phyloP scores from a whole-genome alignment of 1,284 basidiomycete species.

The Ganoderma resinaceum region DNA sequence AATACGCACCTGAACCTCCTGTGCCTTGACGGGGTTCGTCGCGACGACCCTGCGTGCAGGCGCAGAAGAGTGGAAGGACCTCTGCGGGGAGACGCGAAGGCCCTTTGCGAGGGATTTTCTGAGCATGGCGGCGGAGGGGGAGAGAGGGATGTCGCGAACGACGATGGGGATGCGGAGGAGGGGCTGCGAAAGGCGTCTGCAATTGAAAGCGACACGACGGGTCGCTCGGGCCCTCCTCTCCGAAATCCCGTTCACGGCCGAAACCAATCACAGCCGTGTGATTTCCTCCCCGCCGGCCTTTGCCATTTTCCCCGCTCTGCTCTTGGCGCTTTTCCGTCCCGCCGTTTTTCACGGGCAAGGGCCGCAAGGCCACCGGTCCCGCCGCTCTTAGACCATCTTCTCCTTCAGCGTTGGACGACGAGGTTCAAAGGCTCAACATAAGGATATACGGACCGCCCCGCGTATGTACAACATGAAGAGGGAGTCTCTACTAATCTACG shows the following conservation, averaged over 20 bases:
- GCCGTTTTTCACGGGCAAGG: slow-evolving; percentile 12
- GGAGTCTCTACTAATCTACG: slow-evolving; percentile 30
- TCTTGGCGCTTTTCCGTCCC: slow-evolving; percentile 14
- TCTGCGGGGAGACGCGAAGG: slow-evolving; percentile 50
- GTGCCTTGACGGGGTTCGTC: slow-evolving; percentile 81
- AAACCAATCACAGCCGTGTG: slow-evolving; percentile 35
- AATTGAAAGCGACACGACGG: slow-evolving; percentile 4
- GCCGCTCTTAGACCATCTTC: not conserved
- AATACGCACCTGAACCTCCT: slow-evolving; percentile 76
- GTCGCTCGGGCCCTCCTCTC: slow-evolving; percentile 31
- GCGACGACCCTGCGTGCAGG: slow-evolving; percentile 70
- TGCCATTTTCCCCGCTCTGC: slow-evolving; percentile 7
- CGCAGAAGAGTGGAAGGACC: slow-evolving; percentile 70
- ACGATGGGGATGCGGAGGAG: slow-evolving; percentile 33
- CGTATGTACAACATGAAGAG: not conserved
- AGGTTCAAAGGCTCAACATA: not conserved
- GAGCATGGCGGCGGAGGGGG: slow-evolving; percentile 39
- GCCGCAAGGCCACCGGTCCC: not conserved
- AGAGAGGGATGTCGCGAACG: slow-evolving; percentile 30
- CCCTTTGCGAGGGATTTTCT: slow-evolving; percentile 47
- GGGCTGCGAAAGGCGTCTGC: slow-evolving; percentile 24
- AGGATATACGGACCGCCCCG: not conserved
- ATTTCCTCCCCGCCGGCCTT: slow-evolving; percentile 25
- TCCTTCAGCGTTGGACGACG: not conserved
- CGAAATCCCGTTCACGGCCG: slow-evolving; percentile 37